Conservation (phyloP, 306 rosid species). For the Rubus parviflorus region DNA sequence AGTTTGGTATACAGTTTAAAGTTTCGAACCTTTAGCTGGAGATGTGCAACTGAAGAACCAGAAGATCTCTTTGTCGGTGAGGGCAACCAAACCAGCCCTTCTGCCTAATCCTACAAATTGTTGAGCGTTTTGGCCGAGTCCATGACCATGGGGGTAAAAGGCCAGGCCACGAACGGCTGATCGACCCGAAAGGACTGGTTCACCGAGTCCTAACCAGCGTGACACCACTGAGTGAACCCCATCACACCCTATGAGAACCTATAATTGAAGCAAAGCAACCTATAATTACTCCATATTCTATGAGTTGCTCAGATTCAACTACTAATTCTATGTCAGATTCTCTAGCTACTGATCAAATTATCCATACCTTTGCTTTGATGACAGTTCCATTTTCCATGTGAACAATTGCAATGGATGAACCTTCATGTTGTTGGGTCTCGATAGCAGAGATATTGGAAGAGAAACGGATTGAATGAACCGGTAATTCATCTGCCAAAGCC, state of each 20-base stretch:
- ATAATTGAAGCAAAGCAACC: background rate
- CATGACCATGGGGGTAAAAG: conserved; percentile 26
- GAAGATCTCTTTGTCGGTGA: conserved; percentile 16
- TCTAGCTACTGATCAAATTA: background rate
- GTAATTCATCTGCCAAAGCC: conserved; percentile 24
- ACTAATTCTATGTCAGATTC: background rate
- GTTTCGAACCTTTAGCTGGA: background rate
- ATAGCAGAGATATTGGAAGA: conserved; percentile 18
- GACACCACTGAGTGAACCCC: conserved; percentile 30
- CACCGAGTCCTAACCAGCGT: conserved; percentile 19
- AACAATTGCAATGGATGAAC: conserved; percentile 18
- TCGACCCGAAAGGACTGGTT: conserved; percentile 14
- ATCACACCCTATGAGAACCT: conserved; percentile 37
- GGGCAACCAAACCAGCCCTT: conserved; percentile 30
- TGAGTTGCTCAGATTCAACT: background rate
- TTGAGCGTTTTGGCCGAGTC: conserved; percentile 4
- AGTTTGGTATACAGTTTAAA: too few species aligned
- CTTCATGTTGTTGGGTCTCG: background rate
- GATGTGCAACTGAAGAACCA: conserved; percentile 17
- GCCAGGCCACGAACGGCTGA: conserved; percentile 31
- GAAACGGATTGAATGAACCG: conserved; percentile 16
- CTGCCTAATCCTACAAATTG: conserved; percentile 10
- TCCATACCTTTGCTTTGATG: conserved; percentile 23
- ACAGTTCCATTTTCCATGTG: conserved; percentile 18
- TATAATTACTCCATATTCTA: background rate